These are phyloP conservation scores for Sphagnurus paluster DNA, from an alignment of 1,284 basidiomycete species.

Conservation along the genomic window DNA sequence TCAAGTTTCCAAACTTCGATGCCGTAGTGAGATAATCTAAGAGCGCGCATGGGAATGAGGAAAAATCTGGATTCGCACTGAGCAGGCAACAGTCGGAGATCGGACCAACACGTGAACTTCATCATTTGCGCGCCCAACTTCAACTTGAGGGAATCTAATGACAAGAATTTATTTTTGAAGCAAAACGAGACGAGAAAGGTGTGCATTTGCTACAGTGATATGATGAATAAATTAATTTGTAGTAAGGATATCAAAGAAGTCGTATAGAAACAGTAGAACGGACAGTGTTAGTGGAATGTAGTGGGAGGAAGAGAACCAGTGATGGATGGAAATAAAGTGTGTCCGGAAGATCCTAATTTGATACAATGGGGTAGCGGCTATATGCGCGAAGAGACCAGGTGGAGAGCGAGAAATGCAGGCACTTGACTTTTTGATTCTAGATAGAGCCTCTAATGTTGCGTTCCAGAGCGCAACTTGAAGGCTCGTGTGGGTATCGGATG, in stretches of 20 bases:
- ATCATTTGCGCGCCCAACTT: too few species aligned
- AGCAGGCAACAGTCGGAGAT: too few species aligned
- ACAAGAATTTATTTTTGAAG: background rate
- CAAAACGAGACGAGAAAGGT: background rate
- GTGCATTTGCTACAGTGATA: conserved; percentile 6
- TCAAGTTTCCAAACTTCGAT: too few species aligned
- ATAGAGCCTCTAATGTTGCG: background rate
- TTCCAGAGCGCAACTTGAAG: conserved; percentile 4
- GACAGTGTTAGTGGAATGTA: background rate
- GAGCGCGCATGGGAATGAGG: too few species aligned
- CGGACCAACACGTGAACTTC: too few species aligned
- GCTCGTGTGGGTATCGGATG: background rate
- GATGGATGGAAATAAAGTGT: conserved; percentile 8
- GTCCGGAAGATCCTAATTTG: conserved; percentile 11
- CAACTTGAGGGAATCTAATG: background rate
- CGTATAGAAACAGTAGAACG: background rate
- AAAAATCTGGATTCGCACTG: too few species aligned
- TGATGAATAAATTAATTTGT: background rate
- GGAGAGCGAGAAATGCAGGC: background rate
- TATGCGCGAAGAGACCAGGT: conserved; percentile 1
- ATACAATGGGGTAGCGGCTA: conserved; percentile 15
- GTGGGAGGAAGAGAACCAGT: background rate
- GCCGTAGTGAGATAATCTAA: too few species aligned
- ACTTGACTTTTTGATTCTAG: background rate
- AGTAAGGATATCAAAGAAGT: background rate